These are phyloP conservation scores for Pholiota molesta DNA, from an alignment of 768 basidiomycete species.

Conservation along the genomic window DNA sequence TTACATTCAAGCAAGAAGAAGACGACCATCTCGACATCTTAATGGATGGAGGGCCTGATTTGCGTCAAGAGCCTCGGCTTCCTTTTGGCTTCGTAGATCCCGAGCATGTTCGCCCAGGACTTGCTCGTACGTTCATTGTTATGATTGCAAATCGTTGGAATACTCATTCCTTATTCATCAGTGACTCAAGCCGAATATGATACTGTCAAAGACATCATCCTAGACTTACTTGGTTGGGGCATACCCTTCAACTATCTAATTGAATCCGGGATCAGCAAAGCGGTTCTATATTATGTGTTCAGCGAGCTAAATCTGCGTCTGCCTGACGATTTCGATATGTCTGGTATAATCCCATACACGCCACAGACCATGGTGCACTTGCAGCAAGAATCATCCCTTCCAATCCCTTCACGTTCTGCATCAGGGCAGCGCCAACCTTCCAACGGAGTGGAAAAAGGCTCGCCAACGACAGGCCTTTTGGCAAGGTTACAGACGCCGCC, in stretches of 20 bases:
- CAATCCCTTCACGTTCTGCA: conserved; percentile 9
- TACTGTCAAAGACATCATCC: conserved; percentile 69
- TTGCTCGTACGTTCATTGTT: conserved; percentile 42
- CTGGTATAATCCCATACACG: conserved; percentile 60
- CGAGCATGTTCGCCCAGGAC: conserved; percentile 68
- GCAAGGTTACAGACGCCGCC: conserved; percentile 7
- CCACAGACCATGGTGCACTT: conserved; percentile 34
- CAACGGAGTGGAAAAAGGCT: neutral
- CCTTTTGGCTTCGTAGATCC: conserved; percentile 40
- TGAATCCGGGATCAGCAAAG: conserved; percentile 67
- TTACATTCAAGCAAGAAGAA: conserved; percentile 1
- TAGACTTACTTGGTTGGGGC: conserved; percentile 85
- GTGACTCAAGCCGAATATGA: conserved; percentile 78
- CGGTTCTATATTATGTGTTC: conserved; percentile 79
- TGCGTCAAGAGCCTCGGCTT: conserved; percentile 6
- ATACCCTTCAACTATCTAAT: conserved; percentile 76
- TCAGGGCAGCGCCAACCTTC: conserved; percentile 6
- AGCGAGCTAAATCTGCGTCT: conserved; percentile 76
- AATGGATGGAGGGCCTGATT: conserved; percentile 6
- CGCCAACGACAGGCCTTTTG: neutral
- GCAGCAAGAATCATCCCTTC: conserved; percentile 14
- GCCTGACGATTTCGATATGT: conserved; percentile 63
- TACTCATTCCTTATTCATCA: conserved; percentile 29
- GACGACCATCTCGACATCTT: conserved; percentile 8
- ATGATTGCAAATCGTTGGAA: conserved; percentile 5